Base-by-base conservation (phyloP, 2,329 filamentous ascomycete species). In the Paecilomyces variotii region DNA sequence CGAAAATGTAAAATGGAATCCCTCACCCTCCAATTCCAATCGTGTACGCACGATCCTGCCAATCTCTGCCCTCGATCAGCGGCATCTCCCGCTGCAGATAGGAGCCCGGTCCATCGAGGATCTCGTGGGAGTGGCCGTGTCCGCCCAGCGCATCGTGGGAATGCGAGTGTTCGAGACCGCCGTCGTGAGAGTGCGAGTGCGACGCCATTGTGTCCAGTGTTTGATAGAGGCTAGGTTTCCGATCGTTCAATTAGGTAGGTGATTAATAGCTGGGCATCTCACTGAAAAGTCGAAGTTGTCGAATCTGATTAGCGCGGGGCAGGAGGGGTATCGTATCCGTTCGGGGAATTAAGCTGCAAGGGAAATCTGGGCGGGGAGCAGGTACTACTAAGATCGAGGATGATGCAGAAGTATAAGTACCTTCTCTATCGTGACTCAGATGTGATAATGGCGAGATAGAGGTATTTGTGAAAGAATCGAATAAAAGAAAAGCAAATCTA, bases 91-190 rank as follows among this genome's bases (percentile, higher is more conserved):
- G 87, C 55, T 88, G 87, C 32, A 94, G 76, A 72, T 89, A 97
- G 70, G 91, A 96, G 52, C 94, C 94, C 0, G 94, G 94, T 0
- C 93, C 93, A 70, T 94, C 88, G 65, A 97, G 88, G 69, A 97
- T 91, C 80, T 97, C 94, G 74, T 97, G 94, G 1, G 88, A 90
- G 79, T 99, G 94, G 67, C 94, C 94, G 74, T 97, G 94, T 50
- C 80, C 81, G 57, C 81, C 82, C 61, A 82, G 80, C 62, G 79
- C 76, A 65, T 85, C 83, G 73, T 89, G 84, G 4, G 82, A 79
- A 70, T 86, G 85, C 34, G 74, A 70, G 60, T 79, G 76, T 53
- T 71, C 67, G 35, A 70, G 59, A 32, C 64, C 68, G 45, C 63
- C 63, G 57, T 72, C 71, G 63, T 78, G 75, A 25, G 70, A 71